Conservation (phyloP, 2,329 filamentous ascomycete species). For the Allantophomopsis cytisporea region DNA sequence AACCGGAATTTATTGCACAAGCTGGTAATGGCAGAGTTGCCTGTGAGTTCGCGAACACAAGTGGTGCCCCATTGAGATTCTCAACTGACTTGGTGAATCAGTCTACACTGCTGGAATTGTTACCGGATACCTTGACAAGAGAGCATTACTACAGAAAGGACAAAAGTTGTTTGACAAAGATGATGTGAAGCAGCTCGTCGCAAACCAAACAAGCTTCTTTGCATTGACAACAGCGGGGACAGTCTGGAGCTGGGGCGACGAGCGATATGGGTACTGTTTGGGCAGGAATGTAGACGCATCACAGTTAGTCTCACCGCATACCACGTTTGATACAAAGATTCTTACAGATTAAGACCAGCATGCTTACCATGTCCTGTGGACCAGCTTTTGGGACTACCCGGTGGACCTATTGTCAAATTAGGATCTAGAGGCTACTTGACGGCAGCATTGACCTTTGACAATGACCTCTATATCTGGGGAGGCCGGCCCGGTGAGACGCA, state of each 20-base stretch:
- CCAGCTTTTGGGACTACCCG: constrained; percentile 26
- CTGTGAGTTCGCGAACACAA: background rate
- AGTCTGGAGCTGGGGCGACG: constrained; percentile 37
- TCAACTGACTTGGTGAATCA: background rate
- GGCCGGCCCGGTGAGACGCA: constrained; percentile 10
- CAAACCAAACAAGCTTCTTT: constrained; percentile 23
- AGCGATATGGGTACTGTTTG: constrained; percentile 40
- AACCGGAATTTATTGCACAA: background rate
- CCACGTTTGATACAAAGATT: background rate
- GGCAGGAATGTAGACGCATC: constrained; percentile 30
- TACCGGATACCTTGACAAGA: no score
- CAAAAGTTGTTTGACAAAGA: background rate
- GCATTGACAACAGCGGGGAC: constrained; percentile 20
- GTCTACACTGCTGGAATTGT: background rate
- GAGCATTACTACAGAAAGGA: background rate
- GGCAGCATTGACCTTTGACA: constrained; percentile 41
- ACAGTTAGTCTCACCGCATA: constrained; percentile 15
- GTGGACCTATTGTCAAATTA: constrained; percentile 36
- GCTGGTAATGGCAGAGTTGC: background rate
- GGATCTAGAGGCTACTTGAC: constrained; percentile 37
- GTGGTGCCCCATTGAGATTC: background rate
- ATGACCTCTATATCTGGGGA: constrained; percentile 51
- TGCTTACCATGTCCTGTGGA: background rate
- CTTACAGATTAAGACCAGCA: constrained; percentile 1
- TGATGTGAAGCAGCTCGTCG: constrained; percentile 10